Percentiles rank a stretch among this genome's conserved stretches.
These are phyloP conservation scores for Dactylonectria macrodidyma DNA, from an alignment of 2,329 filamentous ascomycete genomes.

Conservation along the genomic window DNA sequence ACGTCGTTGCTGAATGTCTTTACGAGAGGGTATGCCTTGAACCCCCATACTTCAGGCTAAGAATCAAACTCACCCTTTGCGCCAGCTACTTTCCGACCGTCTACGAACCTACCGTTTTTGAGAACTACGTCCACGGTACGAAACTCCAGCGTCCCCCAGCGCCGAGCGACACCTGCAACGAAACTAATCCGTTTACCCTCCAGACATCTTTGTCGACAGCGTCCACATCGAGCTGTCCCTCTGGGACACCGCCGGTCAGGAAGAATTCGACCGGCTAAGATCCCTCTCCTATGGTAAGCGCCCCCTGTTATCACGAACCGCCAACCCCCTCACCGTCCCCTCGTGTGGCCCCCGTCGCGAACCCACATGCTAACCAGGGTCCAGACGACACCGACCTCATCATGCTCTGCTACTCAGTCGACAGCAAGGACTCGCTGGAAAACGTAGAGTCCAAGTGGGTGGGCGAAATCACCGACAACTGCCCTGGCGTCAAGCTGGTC, in stretches of 20 bases:
- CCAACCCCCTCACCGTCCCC: not conserved
- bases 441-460: conserved; percentile 99
- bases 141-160: not conserved
- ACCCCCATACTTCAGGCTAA: not conserved
- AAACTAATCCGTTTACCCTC: conserved; percentile 25
- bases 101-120: conserved; percentile 98
- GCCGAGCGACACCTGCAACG: not conserved
- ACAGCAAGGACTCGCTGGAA: conserved; percentile 95
- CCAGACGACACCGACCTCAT: conserved; percentile 92
- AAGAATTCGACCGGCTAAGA: conserved; percentile 97
- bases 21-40: conserved; percentile 84
- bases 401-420: conserved; percentile 98
- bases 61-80: conserved; percentile 33
- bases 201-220: conserved; percentile 98
- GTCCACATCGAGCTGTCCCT: conserved; percentile 97
- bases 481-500: conserved; percentile 93
- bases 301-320: not conserved
- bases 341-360: not conserved
- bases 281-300: conserved; percentile 90
- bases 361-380: conserved; percentile 19
- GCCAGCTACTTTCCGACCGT: conserved; percentile 94
- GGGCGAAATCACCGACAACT: conserved; percentile 97
- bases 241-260: conserved; percentile 98
- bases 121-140: conserved; percentile 98
- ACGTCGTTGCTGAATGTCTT: conserved; percentile 98